Evolutionary conservation across 805 yeast species (phyloP).

Genomic region (Starmerella potacharoeniae): DNA sequence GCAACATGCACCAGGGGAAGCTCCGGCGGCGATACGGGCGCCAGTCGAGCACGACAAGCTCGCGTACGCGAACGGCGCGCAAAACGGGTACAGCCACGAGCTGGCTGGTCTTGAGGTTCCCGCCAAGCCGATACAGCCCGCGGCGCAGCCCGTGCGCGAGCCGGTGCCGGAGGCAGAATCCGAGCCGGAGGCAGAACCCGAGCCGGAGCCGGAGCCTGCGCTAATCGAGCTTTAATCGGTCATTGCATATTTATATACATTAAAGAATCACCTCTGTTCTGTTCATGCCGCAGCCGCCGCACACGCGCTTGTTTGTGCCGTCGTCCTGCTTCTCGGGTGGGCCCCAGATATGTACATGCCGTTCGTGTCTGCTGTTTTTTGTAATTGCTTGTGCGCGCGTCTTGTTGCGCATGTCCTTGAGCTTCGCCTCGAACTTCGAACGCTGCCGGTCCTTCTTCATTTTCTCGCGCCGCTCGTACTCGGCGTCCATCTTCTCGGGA

Average conservation of each 20-base stretch:
- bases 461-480: constrained; percentile 76
- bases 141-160: not conserved
- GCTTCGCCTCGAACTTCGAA: constrained; percentile 61
- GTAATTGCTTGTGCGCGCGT: constrained; percentile 87
- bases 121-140: not conserved
- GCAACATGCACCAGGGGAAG: not conserved
- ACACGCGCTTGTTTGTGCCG: constrained; percentile 16
- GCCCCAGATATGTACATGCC: constrained; percentile 70
- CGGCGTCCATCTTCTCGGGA: constrained; percentile 76
- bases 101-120: too few relatives aligned
- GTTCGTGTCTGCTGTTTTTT: constrained; percentile 40
- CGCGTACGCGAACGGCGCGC: too few relatives aligned
- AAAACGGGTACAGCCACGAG: too few relatives aligned
- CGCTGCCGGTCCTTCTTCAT: constrained; percentile 63
- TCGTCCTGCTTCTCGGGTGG: constrained; percentile 16
- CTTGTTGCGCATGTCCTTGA: constrained; percentile 78
- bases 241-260: not conserved
- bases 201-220: constrained; percentile 4
- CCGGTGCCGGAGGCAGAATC: constrained; percentile 8
- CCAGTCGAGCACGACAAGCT: too few relatives aligned
- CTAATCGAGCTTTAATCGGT: constrained; percentile 15
- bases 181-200: constrained; percentile 4
- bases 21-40: too few relatives aligned
- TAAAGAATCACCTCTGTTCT: constrained; percentile 14
- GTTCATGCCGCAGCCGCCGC: constrained; percentile 22